phyloP scores from a whole-genome alignment of 768 basidiomycete genomes.

The Clitopilus hobsonii region DNA sequence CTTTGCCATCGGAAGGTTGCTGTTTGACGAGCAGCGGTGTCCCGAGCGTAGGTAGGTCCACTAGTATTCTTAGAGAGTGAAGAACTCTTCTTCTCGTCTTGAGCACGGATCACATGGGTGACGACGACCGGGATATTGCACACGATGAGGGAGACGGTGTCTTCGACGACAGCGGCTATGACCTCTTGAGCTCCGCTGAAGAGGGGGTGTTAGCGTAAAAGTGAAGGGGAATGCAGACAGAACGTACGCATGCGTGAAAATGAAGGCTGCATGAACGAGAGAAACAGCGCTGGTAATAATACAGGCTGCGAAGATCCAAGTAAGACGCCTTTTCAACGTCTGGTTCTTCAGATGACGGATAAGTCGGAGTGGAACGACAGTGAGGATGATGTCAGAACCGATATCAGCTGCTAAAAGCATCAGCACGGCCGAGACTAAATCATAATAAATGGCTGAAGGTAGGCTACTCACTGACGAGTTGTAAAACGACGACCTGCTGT shows the following conservation, averaged over 20 bases:
- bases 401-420: slow-evolving; percentile 14
- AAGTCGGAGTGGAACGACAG: slow-evolving; percentile 39
- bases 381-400: slow-evolving; percentile 39
- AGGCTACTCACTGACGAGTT: slow-evolving; percentile 42
- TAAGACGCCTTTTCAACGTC: slow-evolving; percentile 33
- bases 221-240: background rate
- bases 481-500: slow-evolving; percentile 44
- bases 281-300: slow-evolving; percentile 43
- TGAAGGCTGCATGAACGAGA: slow-evolving; percentile 39
- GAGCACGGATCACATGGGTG: slow-evolving; percentile 10
- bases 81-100: background rate
- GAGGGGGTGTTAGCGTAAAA: background rate
- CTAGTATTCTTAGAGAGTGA: background rate
- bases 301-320: slow-evolving; percentile 51
- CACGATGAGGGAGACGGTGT: slow-evolving; percentile 30
- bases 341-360: slow-evolving; percentile 36
- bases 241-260: slow-evolving; percentile 20
- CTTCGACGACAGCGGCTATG: slow-evolving; percentile 39
- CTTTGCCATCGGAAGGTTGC: background rate
- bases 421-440: background rate
- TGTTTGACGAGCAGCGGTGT: background rate
- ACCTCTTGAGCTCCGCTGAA: slow-evolving; percentile 21
- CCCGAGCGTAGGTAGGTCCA: background rate
- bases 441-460: background rate
- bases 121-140: slow-evolving; percentile 35